Conservation (phyloP, 2,329 filamentous ascomycete species). For the Aspergillus uvarum region DNA sequence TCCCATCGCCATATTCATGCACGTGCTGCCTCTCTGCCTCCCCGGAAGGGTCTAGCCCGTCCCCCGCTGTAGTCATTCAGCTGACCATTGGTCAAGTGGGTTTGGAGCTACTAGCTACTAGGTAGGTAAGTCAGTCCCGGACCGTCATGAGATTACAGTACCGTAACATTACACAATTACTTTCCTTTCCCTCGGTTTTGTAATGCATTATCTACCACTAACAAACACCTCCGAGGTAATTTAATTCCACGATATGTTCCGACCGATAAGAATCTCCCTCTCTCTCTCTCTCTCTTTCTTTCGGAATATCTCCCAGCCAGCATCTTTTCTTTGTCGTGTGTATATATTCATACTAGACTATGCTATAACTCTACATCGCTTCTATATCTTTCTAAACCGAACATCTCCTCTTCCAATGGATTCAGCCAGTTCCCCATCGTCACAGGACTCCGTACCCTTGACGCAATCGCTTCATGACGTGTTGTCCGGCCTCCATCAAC, state of each 20-base stretch:
- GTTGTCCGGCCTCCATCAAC: slow-evolving; percentile 33
- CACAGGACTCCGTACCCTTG: slow-evolving; percentile 17
- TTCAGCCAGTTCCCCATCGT: neutral
- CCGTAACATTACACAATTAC: neutral
- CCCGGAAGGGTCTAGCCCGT: neutral
- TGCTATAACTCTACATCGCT: neutral
- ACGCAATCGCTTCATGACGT: slow-evolving; percentile 33
- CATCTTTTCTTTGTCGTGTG: neutral
- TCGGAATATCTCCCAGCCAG: neutral
- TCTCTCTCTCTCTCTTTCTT: neutral
- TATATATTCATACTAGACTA: neutral
- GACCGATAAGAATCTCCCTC: neutral
- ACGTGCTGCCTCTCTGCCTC: slow-evolving; percentile 1
- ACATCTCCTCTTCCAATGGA: neutral
- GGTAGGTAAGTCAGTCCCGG: neutral
- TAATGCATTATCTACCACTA: too few relatives aligned
- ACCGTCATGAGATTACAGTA: neutral
- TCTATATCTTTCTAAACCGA: neutral
- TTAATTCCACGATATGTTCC: neutral
- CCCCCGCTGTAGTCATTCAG: neutral
- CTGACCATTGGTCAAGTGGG: neutral
- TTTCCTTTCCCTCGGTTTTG: too few relatives aligned
- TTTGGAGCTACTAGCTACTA: neutral
- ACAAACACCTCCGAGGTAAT: too few relatives aligned
- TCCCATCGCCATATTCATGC: slow-evolving; percentile 3